Evolutionary conservation across 768 basidiomycete species (phyloP), one percentile per base, ranked within the genome.

Genomic region (Amanita pseudoporphyria): DNA sequence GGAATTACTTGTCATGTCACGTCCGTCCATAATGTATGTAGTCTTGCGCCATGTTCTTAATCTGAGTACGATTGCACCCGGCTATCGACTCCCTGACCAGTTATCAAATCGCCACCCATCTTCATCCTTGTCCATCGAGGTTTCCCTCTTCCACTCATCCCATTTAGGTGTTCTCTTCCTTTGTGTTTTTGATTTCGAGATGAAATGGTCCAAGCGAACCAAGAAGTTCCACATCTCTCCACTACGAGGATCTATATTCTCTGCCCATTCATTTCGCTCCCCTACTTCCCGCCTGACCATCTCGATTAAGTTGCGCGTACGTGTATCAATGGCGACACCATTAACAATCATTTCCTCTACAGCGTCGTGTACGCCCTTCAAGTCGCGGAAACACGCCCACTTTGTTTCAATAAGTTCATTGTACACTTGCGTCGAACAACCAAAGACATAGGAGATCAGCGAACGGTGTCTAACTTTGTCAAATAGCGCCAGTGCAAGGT

Each of bases 321-420:
- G 69, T 13, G 58, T 60, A 57, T 93, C 82, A 36, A 77, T 65
- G 31, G 71, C 73, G 10, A 95, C 81, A 12, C 86, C 87, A 56
- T 93, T 90, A 33, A 80, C 71, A 19, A 68, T 64, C 91, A 96
- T 94, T 62, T 94, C 92, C 51, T 82, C 74, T 14, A 95, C 64
- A 5, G 83, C 79, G 16, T 77, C 74, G 46, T 77, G 76, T 0
- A 92, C 82, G 22, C 85, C 87, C 40, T 76, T 72, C 31, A 93
- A 66, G 66, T 95, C 90, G n/a, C 78, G 77, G 70, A 94, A 89
- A 49, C 74, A 79, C 6, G 69, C 65, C 94, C 94, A 97, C 16
- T 79, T 79, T n/a, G 87, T 90, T 58, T 78, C 71, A 22, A 97
- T 77, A 16, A 93, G 73, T 61, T 95, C 90, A 63, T 93, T 91